Evolutionary conservation across 495 filamentous ascomycete genomes (phyloP).

Genomic region (Hypoxylon lienhwacheense): DNA sequence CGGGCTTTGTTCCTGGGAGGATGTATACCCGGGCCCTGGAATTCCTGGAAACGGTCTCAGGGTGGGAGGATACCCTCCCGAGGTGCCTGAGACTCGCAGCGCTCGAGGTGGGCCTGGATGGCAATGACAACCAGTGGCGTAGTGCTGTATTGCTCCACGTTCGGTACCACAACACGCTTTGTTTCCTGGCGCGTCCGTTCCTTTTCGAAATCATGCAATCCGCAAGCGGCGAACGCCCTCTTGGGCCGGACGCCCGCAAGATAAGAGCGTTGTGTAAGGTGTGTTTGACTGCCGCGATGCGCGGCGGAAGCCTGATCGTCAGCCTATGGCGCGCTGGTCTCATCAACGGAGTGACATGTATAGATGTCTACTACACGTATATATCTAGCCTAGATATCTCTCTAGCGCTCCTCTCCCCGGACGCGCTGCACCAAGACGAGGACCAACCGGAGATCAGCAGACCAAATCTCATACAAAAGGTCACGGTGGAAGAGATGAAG

Average conservation of each 20-base stretch:
- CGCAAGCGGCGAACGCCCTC: background rate
- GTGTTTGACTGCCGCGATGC: conserved; percentile 30
- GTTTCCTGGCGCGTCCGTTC: conserved; percentile 40
- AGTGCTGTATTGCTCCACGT: conserved; percentile 37
- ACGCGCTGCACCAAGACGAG: conserved; percentile 11
- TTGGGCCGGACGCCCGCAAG: conserved; percentile 15
- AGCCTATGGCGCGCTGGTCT: conserved; percentile 18
- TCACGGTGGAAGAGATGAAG: conserved; percentile 23
- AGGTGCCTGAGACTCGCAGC: conserved; percentile 31
- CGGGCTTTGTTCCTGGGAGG: conserved; percentile 17
- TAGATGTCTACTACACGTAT: conserved; percentile 31
- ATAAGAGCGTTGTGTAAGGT: conserved; percentile 19
- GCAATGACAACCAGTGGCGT: conserved; percentile 33
- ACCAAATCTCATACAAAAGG: conserved; percentile 3
- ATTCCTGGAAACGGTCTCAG: conserved; percentile 42
- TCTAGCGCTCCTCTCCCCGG: conserved; percentile 21
- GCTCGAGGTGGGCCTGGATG: conserved; percentile 3
- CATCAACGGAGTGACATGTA: conserved; percentile 27
- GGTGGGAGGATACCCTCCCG: conserved; percentile 45
- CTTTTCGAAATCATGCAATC: conserved; percentile 30
- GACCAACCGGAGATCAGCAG: conserved; percentile 14
- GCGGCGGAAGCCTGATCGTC: conserved; percentile 14
- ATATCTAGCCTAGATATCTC: conserved; percentile 25
- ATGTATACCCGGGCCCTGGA: conserved; percentile 31
- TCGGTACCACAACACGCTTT: conserved; percentile 39